Evolutionary conservation across 176 grass and related monocot genomes (phyloP).

Genomic region (Aegilops umbellulata): DNA sequence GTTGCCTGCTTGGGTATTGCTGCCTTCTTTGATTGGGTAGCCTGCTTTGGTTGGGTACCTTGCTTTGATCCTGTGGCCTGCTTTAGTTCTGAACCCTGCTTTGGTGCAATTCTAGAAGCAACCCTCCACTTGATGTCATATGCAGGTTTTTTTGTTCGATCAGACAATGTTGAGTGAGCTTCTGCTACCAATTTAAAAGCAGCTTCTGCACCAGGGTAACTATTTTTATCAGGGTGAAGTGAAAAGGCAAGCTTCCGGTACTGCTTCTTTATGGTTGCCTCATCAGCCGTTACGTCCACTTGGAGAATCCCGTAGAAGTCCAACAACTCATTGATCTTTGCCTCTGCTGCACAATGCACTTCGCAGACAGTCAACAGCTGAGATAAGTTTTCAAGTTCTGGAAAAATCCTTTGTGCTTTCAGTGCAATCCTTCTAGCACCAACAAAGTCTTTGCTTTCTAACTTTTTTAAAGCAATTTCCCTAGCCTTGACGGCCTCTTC

Average conservation of each 20-base stretch:
- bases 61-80: background rate
- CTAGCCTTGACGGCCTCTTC: conserved; percentile 83
- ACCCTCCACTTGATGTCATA: conserved; percentile 68
- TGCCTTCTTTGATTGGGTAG: background rate
- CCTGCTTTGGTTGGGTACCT: background rate
- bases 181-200: conserved; percentile 85
- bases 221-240: conserved; percentile 88
- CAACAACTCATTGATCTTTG: conserved; percentile 45
- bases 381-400: conserved; percentile 70
- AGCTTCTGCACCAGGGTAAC: conserved; percentile 68
- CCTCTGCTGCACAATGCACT: conserved; percentile 66
- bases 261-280: conserved; percentile 62
- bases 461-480: conserved; percentile 68
- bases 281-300: conserved; percentile 55
- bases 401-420: conserved; percentile 78
- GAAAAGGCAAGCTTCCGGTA: conserved; percentile 72
- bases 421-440: conserved; percentile 73
- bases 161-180: conserved; percentile 72
- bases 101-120: conserved; percentile 25
- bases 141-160: conserved; percentile 49
- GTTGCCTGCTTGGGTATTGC: background rate
- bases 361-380: conserved; percentile 72
- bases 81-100: conserved; percentile 14
- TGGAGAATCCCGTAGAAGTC: conserved; percentile 76
- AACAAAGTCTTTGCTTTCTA: conserved; percentile 59